These are phyloP conservation scores for Wickerhamiella sorbophila DNA, from an alignment of 805 yeast species.

Conservation along the genomic window DNA sequence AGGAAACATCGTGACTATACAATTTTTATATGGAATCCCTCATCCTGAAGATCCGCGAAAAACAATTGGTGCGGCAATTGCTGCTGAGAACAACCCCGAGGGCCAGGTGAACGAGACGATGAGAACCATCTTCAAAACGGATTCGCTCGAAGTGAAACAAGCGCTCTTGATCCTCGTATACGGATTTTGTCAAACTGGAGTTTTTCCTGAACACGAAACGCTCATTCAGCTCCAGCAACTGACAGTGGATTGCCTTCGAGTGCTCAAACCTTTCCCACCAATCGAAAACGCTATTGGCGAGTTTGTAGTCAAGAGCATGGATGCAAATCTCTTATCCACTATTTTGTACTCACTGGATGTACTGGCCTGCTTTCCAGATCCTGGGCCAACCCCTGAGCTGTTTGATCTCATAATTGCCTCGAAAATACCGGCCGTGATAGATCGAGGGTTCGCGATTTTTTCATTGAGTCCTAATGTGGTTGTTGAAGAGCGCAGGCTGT, in stretches of 20 bases:
- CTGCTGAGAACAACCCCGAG: neutral
- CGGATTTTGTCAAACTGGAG: slow-evolving; percentile 2
- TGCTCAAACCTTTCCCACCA: slow-evolving; percentile 7
- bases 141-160: neutral
- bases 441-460: slow-evolving; percentile 7
- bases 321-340: slow-evolving; percentile 4
- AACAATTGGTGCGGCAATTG: neutral
- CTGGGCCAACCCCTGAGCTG: neutral
- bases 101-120: neutral
- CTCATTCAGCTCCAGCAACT: neutral
- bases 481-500: slow-evolving; percentile 1
- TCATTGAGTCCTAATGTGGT: slow-evolving; percentile 5
- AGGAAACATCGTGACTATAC: neutral
- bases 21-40: neutral
- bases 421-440: slow-evolving; percentile 6
- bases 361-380: neutral
- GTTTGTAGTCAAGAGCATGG: neutral
- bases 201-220: neutral
- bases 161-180: slow-evolving; percentile 10
- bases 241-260: slow-evolving; percentile 2
- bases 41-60: neutral
- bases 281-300: slow-evolving; percentile 3
- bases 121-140: neutral
- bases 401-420: slow-evolving; percentile 6
- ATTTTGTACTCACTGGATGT: slow-evolving; percentile 10